These are phyloP conservation scores for Dovyalis caffra DNA, from an alignment of 345 rosid species.

Conservation along the genomic window DNA sequence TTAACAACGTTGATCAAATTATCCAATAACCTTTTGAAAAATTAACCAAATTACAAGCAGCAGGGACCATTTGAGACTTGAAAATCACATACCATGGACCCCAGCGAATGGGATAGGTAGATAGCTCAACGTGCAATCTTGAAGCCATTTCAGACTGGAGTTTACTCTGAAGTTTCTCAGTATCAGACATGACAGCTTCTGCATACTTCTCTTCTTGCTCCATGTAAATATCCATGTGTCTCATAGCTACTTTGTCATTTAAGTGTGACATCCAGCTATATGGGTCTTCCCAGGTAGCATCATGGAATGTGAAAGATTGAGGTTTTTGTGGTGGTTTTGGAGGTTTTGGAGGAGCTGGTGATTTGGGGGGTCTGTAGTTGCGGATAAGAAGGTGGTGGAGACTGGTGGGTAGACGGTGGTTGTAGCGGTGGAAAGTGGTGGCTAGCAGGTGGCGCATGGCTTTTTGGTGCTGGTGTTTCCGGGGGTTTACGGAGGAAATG, in stretches of 20 bases:
- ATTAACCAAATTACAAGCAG: too few relatives aligned
- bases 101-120: conserved; percentile 91
- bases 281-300: conserved; percentile 81
- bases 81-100: conserved; percentile 65
- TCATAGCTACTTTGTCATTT: conserved; percentile 88
- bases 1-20: too few relatives aligned
- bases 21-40: too few relatives aligned
- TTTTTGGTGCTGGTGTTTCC: too few relatives aligned
- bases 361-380: conserved; percentile 46
- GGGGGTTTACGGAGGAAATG: background rate
- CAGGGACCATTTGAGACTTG: too few relatives aligned
- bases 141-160: conserved; percentile 94
- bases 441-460: conserved; percentile 40
- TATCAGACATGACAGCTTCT: conserved; percentile 76
- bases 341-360: conserved; percentile 60
- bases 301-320: conserved; percentile 63
- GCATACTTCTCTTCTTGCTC: conserved; percentile 94
- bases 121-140: conserved; percentile 71
- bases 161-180: conserved; percentile 74
- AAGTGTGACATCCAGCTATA: conserved; percentile 95
- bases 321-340: conserved; percentile 90
- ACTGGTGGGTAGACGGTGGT: conserved; percentile 4
- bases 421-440: conserved; percentile 28
- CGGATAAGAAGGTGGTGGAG: conserved; percentile 28
- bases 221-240: conserved; percentile 93